Evolutionary conservation across 1,284 basidiomycete genomes (phyloP), one percentile per base, ranked within the genome.

Genomic region (Cronartium quercuum): DNA sequence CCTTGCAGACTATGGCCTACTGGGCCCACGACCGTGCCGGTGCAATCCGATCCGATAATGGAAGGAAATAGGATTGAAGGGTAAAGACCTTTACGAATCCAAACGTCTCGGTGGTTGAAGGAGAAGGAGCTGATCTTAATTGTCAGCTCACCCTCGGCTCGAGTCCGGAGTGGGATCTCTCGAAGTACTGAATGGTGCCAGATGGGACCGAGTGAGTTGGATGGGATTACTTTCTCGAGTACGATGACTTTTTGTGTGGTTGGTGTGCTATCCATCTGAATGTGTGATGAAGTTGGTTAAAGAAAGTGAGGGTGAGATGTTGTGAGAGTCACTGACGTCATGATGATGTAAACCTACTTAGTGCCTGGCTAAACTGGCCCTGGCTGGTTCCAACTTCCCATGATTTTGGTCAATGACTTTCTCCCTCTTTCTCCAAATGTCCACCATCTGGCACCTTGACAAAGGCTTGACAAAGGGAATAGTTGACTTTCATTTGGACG

Each of bases 91-190:
- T 65, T 35, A 5, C 60, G 62, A 37, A 65, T 71, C 69, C 61
- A 71, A 34, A 71, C 29, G 9, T 71, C 69, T n/a, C 61, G 69
- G 34, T 71, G 69, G 61, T 71, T 71, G 34, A 65, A 55, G 5
- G 62, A 40, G 38, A 71, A 64, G 3, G 60, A 64, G 21, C 55
- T 63, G 34, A 71, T 51, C 29, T 47, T 55, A 47, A 71, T 57
- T 57, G 68, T 69, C 15, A 69, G 21, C 15, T 47, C 29, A 13
- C 21, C 29, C 29, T 68, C 24, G 6, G 7, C 24, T 51, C 7
- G 47, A 6, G 12, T 0, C 6, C 47, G 7, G 13, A 51, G 47
- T 10, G 47, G 47, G 18, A 9, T 6, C 18, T 51, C 47, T 9
- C 18, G 47, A 1, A 44, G 10, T 12, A 2, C 1, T 1, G 42